phyloP scores from a whole-genome alignment of 1,284 basidiomycete genomes.

The Pisolithus thermaeus region DNA sequence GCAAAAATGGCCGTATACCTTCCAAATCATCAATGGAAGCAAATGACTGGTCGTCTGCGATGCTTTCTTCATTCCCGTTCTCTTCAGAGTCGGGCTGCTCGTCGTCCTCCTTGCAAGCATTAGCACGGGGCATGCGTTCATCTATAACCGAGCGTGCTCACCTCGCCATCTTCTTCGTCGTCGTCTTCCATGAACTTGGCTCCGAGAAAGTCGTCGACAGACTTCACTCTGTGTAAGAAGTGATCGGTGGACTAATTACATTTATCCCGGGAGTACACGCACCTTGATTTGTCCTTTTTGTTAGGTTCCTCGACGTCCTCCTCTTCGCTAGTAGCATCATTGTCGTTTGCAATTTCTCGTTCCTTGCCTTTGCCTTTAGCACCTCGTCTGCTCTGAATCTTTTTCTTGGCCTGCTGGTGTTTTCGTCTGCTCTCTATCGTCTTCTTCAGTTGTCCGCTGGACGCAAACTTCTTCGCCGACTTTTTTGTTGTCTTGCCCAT shows the following conservation, averaged over 20 bases:
- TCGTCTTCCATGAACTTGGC: conserved; percentile 70
- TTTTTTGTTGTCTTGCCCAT: conserved; percentile 65
- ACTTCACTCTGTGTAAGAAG: conserved; percentile 38
- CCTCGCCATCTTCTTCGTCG: conserved; percentile 42
- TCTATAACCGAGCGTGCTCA: conserved; percentile 8
- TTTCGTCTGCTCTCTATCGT: conserved; percentile 76
- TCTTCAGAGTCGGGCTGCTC: conserved; percentile 39
- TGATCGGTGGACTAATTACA: conserved; percentile 6
- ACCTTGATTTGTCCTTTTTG: conserved; percentile 9
- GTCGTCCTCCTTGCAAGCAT: conserved; percentile 27
- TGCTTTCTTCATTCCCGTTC: conserved; percentile 42
- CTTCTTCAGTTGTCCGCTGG: conserved; percentile 83
- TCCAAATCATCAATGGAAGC: conserved; percentile 73
- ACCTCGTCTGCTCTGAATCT: conserved; percentile 56
- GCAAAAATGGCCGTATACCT: conserved; percentile 34
- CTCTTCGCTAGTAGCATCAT: conserved; percentile 34
- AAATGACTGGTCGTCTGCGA: conserved; percentile 66
- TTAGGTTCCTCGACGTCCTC: conserved; percentile 24
- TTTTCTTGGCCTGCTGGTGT: conserved; percentile 69
- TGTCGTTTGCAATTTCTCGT: conserved; percentile 24
- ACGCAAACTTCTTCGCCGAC: conserved; percentile 80
- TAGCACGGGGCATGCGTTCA: conserved; percentile 3
- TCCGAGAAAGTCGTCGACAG: conserved; percentile 78
- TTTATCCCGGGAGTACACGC: conserved; percentile 2
- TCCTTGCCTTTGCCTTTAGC: conserved; percentile 35